phyloP scores from a whole-genome alignment of 2,329 filamentous ascomycete genomes.

The Pestalotiopsis sp. region DNA sequence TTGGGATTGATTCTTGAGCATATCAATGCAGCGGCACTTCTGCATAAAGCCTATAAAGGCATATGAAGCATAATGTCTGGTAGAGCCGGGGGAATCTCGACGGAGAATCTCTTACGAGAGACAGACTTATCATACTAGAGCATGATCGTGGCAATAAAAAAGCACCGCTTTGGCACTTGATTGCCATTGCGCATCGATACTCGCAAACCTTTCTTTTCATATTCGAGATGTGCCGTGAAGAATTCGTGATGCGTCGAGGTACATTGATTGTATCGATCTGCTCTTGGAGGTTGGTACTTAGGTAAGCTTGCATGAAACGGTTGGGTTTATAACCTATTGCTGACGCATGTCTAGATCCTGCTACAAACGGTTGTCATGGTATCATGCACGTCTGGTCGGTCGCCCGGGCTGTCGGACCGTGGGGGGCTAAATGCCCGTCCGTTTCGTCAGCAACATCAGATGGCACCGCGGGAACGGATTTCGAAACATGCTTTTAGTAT shows the following conservation, averaged over 20 bases:
- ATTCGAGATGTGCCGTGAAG: not conserved
- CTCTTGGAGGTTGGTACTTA: not conserved
- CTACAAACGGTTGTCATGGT: not conserved
- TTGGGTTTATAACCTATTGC: not conserved
- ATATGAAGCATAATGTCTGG: conserved; percentile 11
- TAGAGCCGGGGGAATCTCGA: conserved; percentile 3
- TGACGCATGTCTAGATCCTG: not conserved
- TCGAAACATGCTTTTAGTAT: too few species aligned
- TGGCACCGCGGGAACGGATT: too few species aligned
- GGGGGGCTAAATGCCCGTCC: not conserved
- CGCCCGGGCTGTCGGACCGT: not conserved
- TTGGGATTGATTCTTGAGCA: conserved; percentile 14
- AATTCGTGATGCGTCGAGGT: not conserved
- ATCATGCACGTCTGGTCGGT: not conserved
- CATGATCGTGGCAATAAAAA: conserved; percentile 2
- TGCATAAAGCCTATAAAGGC: not conserved
- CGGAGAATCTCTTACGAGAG: not conserved
- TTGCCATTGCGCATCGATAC: not conserved
- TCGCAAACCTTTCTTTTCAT: not conserved
- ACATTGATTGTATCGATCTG: not conserved
- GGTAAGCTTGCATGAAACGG: not conserved
- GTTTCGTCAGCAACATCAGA: not conserved
- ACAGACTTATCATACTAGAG: conserved; percentile 9
- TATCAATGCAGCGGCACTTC: conserved; percentile 8
- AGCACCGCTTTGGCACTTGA: conserved; percentile 1